These are phyloP conservation scores for Capsicum pubescens DNA, from an alignment of 257 asterid species.

Conservation along the genomic window DNA sequence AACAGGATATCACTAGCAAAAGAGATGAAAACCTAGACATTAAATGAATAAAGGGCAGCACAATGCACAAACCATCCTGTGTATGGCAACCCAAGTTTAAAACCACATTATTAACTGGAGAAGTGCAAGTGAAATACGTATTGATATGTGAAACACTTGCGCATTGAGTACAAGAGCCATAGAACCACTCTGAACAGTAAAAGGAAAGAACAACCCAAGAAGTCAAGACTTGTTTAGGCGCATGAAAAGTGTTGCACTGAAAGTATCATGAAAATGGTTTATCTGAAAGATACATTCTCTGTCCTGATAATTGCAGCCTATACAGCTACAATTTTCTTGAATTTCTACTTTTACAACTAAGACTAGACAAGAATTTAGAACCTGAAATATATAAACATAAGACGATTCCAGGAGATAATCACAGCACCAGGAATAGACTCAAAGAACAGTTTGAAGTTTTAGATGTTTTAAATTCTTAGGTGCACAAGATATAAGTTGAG, in stretches of 20 bases:
- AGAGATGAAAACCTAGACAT: not conserved
- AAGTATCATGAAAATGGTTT: not conserved
- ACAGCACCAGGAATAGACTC: not conserved
- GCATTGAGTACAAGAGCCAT: not conserved
- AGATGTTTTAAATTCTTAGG: not conserved
- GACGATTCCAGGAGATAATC: not conserved
- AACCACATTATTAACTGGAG: not conserved
- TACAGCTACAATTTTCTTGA: not conserved
- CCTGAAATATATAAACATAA: not conserved
- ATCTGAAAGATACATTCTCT: not conserved
- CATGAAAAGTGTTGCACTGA: constrained; percentile 4
- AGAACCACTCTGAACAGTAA: not conserved
- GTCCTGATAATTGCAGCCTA: constrained; percentile 21
- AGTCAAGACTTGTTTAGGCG: not conserved
- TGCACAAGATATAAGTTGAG: not conserved
- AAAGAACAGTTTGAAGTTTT: not conserved
- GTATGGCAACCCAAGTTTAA: not conserved
- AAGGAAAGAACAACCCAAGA: constrained; percentile 7
- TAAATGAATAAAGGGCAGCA: too few relatives aligned
- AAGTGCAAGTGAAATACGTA: not conserved
- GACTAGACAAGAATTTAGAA: constrained; percentile 9
- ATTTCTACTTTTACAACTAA: not conserved
- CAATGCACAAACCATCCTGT: too few relatives aligned
- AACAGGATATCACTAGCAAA: constrained; percentile 15
- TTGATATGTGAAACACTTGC: not conserved